Base-by-base conservation (phyloP, 352 stramenopile species). In the Pythium phragmiticola region DNA sequence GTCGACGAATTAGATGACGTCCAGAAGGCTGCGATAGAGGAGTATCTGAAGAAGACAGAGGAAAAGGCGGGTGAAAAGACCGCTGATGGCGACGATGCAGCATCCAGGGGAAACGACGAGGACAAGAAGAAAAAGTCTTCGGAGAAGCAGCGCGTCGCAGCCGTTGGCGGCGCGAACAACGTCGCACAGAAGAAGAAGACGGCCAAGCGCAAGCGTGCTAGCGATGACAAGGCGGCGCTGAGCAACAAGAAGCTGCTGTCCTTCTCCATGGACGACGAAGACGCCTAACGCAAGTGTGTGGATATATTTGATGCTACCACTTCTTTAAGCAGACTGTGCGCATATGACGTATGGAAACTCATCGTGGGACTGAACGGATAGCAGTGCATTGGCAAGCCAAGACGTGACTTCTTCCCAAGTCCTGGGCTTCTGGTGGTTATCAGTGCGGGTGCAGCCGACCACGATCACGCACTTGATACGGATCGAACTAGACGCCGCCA, bases 251-350 rank as follows among this genome's bases (percentile, higher is more conserved):
- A 88, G 56, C 63, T 94, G 45, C 61, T 94, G 7, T 94, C 83
- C 17, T 94, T 94, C 60, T 92, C 83, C 13, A 88, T 92, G 74
- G 83, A 94, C 37, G 78, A 92, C 57, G 82, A 91, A 57, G 73
- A 76, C 45, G 53, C 41, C 8, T 69, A 30, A 69, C 30, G 47
- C 43, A 56, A 58, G 23, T 52, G 43, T 34, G 19, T 48, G 61
- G 34, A 39, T 13, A 21, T 21, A 21, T 1, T 21, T 21, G 21
- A 21, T 21, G 21, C 21, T 21, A 21, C 21, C 21, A 21, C 21
- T 21, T 21, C 21, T 21, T 21, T 21, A 39, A 39, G 11, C 7
- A 14, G 34, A 39, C 7, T 14, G 34, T 14, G 34, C 7, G 34
- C 34, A 37, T 39, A 14, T 39, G 34, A 39, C 7, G 11, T 6